Evolutionary conservation across 2,329 filamentous ascomycete genomes (phyloP).

Genomic region (Beauveria caledonica): DNA sequence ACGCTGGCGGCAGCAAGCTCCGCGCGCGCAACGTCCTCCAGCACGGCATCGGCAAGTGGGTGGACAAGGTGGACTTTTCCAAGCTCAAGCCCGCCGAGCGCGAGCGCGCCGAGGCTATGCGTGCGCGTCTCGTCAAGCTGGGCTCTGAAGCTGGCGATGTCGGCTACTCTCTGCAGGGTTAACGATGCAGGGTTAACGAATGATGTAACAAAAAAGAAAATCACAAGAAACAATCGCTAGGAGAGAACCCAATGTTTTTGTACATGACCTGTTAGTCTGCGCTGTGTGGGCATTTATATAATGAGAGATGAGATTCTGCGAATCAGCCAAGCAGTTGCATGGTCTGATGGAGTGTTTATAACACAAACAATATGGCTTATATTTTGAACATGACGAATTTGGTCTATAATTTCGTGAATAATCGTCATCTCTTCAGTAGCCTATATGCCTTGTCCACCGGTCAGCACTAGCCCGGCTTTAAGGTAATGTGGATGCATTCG

Average conservation of each 20-base stretch:
- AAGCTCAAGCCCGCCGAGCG: slow-evolving; percentile 34
- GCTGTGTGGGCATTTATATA: neutral
- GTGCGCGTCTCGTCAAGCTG: slow-evolving; percentile 51
- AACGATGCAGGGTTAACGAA: slow-evolving; percentile 36
- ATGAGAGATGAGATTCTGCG: no score
- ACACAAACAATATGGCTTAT: no score
- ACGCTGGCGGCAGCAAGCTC: slow-evolving; percentile 42
- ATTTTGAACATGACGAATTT: no score
- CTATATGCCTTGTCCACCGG: no score
- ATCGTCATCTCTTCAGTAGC: no score
- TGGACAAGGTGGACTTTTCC: slow-evolving; percentile 49
- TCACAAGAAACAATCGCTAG: neutral
- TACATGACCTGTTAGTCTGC: neutral
- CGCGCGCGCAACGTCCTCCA: slow-evolving; percentile 66
- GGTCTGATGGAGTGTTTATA: no score
- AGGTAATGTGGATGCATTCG: slow-evolving; percentile 14
- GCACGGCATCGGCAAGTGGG: slow-evolving; percentile 64
- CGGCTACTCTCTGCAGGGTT: slow-evolving; percentile 54
- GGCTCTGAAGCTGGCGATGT: slow-evolving; percentile 53
- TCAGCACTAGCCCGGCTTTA: neutral
- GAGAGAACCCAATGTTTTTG: neutral
- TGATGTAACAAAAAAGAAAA: neutral
- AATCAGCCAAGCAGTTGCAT: no score
- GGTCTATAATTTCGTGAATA: no score
- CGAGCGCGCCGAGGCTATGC: slow-evolving; percentile 54